Conservation (phyloP, 2,329 filamentous ascomycete species). For the Penicillium sp. region DNA sequence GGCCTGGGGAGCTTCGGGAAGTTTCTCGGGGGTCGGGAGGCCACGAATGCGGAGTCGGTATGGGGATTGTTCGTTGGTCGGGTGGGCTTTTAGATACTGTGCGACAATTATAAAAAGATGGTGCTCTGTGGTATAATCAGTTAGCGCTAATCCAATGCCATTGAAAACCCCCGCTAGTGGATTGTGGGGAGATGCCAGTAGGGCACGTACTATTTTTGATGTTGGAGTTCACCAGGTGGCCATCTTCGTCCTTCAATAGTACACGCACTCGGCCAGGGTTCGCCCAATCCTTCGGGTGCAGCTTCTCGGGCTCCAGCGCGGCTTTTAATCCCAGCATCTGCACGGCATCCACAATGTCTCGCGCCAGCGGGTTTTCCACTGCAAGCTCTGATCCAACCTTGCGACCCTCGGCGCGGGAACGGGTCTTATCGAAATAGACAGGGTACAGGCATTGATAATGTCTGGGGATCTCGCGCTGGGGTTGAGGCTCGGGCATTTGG, state of each 20-base stretch:
- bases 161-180: not conserved
- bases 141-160: not conserved
- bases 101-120: slow-evolving; percentile 83
- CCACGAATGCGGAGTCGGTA: slow-evolving; percentile 73
- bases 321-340: slow-evolving; percentile 60
- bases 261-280: slow-evolving; percentile 91
- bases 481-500: slow-evolving; percentile 42
- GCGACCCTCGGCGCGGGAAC: slow-evolving; percentile 70
- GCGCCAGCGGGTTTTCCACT: slow-evolving; percentile 80
- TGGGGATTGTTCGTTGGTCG: slow-evolving; percentile 71
- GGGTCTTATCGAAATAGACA: slow-evolving; percentile 81
- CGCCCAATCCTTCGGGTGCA: slow-evolving; percentile 94
- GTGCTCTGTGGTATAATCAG: slow-evolving; percentile 56
- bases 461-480: slow-evolving; percentile 61
- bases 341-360: slow-evolving; percentile 86
- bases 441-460: slow-evolving; percentile 90
- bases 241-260: slow-evolving; percentile 60
- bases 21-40: slow-evolving; percentile 65
- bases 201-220: slow-evolving; percentile 64
- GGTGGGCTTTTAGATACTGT: slow-evolving; percentile 72
- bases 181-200: not conserved
- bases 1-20: slow-evolving; percentile 70
- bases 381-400: slow-evolving; percentile 72
- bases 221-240: slow-evolving; percentile 49
- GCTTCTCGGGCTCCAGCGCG: slow-evolving; percentile 89